phyloP scores from a whole-genome alignment of 2,329 filamentous ascomycete species.

The Parafenestella ontariensis region DNA sequence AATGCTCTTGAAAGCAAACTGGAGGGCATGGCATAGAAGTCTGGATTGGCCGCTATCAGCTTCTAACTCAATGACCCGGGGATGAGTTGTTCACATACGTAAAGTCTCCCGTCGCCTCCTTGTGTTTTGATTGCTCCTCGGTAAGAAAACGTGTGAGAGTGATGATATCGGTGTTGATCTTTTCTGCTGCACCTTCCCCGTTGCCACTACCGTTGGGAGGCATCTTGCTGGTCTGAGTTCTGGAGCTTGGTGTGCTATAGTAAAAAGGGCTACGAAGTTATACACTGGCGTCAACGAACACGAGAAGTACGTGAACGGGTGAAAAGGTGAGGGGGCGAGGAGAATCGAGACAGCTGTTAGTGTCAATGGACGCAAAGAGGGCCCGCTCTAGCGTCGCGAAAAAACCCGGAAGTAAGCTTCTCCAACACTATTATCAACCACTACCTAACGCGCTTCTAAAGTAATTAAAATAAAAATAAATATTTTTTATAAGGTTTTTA shows the following conservation, averaged over 20 bases:
- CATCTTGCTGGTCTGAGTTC: conserved; percentile 36
- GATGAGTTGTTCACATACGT: conserved; percentile 69
- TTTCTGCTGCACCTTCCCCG: conserved; percentile 66
- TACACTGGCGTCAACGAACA: conserved; percentile 1
- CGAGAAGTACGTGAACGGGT: not conserved
- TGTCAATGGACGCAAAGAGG: conserved; percentile 24
- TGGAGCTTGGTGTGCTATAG: not conserved
- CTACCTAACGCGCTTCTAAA: no score
- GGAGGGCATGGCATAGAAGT: conserved; percentile 93
- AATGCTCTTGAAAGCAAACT: conserved; percentile 99
- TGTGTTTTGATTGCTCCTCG: conserved; percentile 92
- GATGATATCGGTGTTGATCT: conserved; percentile 94
- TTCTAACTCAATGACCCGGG: not conserved
- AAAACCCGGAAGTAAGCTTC: no score
- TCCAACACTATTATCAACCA: no score
- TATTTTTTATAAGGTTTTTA: no score
- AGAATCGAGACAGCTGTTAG: conserved; percentile 8
- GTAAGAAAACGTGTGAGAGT: conserved; percentile 95
- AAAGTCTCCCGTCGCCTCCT: conserved; percentile 97
- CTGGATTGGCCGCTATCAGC: conserved; percentile 55
- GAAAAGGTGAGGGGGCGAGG: conserved; percentile 4
- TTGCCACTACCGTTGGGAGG: conserved; percentile 50
- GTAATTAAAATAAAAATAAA: no score
- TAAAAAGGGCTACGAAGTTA: not conserved
- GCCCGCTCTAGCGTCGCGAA: no score